Percentiles rank a stretch among this genome's conserved stretches.
phyloP scores from a whole-genome alignment of 2,329 filamentous ascomycete genomes.

The Exophiala sp. region DNA sequence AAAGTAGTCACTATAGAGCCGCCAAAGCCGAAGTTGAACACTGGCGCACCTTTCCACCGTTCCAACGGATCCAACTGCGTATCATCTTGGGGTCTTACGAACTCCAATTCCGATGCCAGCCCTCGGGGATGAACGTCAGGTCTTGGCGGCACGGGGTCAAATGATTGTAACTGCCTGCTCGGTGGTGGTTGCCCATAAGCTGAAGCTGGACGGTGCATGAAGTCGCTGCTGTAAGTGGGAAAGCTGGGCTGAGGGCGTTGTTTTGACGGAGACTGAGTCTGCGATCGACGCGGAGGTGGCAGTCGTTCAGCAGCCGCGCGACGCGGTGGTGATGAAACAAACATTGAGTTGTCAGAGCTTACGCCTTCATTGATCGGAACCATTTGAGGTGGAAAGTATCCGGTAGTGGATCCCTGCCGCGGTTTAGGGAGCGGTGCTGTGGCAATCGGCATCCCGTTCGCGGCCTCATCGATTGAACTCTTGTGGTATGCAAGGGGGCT shows the following conservation, averaged over 20 bases:
- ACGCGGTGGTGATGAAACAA: constrained; percentile 37
- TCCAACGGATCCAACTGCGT: constrained; percentile 66
- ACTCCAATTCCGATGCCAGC: constrained; percentile 48
- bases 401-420: constrained; percentile 12
- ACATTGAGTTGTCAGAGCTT: constrained; percentile 24
- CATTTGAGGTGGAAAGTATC: constrained; percentile 6
- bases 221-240: constrained; percentile 40
- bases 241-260: constrained; percentile 46
- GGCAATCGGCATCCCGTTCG: not conserved
- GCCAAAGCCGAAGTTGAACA: constrained; percentile 83
- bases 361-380: constrained; percentile 26
- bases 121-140: constrained; percentile 36
- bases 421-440: constrained; percentile 13
- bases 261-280: constrained; percentile 56
- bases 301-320: constrained; percentile 17
- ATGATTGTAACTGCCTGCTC: constrained; percentile 3
- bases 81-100: constrained; percentile 52
- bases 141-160: constrained; percentile 30
- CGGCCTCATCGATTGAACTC: constrained; percentile 20
- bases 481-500: constrained; percentile 54
- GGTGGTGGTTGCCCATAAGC: constrained; percentile 44
- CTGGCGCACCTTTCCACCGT: constrained; percentile 82
- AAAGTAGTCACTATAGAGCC: constrained; percentile 78
- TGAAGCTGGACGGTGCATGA: constrained; percentile 49
- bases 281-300: constrained; percentile 45